A percentile compares a stretch with the other conserved stretches of the same genome.
Evolutionary conservation across 805 yeast species (phyloP).

Genomic region (Nakazawaea wickerhamii): DNA sequence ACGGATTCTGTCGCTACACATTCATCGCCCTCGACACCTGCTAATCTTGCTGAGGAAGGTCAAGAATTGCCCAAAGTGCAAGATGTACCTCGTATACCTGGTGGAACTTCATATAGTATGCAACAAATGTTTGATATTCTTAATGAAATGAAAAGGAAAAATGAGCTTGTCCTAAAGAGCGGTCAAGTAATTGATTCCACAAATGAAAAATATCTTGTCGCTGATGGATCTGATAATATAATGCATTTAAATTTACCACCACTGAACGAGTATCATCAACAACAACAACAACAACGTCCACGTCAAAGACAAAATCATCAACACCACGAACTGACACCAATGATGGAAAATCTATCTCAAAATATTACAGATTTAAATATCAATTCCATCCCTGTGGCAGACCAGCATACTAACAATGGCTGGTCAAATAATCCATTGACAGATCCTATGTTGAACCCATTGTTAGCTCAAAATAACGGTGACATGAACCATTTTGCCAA

Average conservation of each 20-base stretch:
- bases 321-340: background rate
- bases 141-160: constrained; percentile 31
- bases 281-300: background rate
- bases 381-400: background rate
- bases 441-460: constrained; percentile 1
- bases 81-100: constrained; percentile 31
- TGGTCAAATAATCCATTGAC: background rate
- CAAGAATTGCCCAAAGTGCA: background rate
- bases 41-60: background rate
- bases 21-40: constrained; percentile 3
- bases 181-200: background rate
- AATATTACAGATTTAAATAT: background rate
- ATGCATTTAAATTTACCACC: background rate
- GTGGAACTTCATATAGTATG: constrained; percentile 41
- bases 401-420: background rate
- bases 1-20: constrained; percentile 7
- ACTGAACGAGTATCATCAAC: background rate
- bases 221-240: background rate
- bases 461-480: constrained; percentile 12
- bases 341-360: background rate
- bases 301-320: background rate
- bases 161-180: constrained; percentile 19
- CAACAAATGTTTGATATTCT: constrained; percentile 51
- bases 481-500: constrained; percentile 15
- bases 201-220: constrained; percentile 1